Conservation (phyloP, 129 eudicot genomes). For the Silybum marianum region DNA sequence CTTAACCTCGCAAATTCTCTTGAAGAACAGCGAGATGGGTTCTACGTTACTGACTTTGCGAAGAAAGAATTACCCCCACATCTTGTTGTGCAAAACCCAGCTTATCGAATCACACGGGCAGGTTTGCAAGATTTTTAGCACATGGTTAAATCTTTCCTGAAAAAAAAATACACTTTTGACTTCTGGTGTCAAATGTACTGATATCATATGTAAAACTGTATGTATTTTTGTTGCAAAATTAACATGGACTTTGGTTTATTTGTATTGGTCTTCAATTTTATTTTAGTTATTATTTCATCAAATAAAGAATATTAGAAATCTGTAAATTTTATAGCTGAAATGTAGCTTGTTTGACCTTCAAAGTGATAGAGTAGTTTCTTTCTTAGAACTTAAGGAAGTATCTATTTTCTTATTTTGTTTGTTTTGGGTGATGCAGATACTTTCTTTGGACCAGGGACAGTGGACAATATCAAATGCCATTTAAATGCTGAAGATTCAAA, state of each 20-base stretch:
- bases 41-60: slow-evolving; percentile 38
- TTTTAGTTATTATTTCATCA: background rate
- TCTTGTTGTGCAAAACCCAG: slow-evolving; percentile 90
- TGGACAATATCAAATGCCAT: slow-evolving; percentile 66
- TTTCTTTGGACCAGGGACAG: slow-evolving; percentile 84
- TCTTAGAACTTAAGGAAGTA: background rate
- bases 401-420: slow-evolving; percentile 4
- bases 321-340: background rate
- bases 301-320: background rate
- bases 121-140: slow-evolving; percentile 41
- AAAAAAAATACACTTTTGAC: slow-evolving; percentile 21
- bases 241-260: background rate
- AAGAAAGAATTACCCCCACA: slow-evolving; percentile 63
- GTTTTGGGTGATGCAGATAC: slow-evolving; percentile 62
- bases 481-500: slow-evolving; percentile 58
- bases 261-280: background rate
- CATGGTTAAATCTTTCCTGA: background rate
- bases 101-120: slow-evolving; percentile 58
- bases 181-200: background rate
- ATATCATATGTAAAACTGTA: background rate
- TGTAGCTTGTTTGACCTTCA: slow-evolving; percentile 24
- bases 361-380: background rate
- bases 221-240: slow-evolving; percentile 4
- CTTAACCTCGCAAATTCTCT: slow-evolving; percentile 93
- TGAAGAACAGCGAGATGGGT: slow-evolving; percentile 76